Conservation (phyloP, 441 rosid genomes). For the Breynia disticha region DNA sequence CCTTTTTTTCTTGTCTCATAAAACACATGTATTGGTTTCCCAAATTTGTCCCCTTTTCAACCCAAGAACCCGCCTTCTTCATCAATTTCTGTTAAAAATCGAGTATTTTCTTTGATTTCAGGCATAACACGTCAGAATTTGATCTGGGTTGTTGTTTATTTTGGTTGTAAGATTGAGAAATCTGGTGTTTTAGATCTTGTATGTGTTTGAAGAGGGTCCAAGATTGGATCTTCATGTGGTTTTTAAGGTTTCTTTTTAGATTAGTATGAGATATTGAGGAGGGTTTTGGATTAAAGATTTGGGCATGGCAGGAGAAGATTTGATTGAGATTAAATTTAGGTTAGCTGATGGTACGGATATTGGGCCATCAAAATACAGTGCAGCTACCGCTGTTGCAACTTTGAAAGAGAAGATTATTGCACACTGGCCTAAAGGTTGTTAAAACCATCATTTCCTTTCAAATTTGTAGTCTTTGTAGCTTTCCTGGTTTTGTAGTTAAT, state of each 20-base stretch:
- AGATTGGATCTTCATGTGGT: conserved; percentile 11
- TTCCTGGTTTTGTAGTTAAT: background rate
- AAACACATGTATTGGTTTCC: no score
- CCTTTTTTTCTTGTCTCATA: no score
- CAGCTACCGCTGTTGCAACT: conserved; percentile 51
- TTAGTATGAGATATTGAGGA: conserved; percentile 20
- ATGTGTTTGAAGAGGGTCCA: conserved; percentile 17
- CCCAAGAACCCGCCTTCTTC: background rate
- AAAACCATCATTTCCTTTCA: no score
- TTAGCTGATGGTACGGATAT: conserved; percentile 73
- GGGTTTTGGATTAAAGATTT: conserved; percentile 15
- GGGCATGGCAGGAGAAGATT: conserved; percentile 58
- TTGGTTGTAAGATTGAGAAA: conserved; percentile 9
- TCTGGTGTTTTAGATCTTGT: conserved; percentile 23
- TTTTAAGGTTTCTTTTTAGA: background rate
- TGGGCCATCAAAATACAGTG: conserved; percentile 59
- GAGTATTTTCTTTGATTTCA: conserved; percentile 7
- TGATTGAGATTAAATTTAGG: conserved; percentile 66
- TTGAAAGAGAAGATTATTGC: conserved; percentile 68
- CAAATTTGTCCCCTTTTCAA: no score
- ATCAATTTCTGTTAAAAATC: conserved; percentile 7
- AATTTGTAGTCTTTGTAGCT: background rate
- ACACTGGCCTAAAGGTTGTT: conserved; percentile 70
- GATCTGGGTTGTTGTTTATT: background rate
- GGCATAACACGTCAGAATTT: no score